A percentile compares a stretch with the other conserved stretches of the same genome.
Conservation (phyloP, 2,329 filamentous ascomycete genomes). For the Beauveria medogensis region DNA sequence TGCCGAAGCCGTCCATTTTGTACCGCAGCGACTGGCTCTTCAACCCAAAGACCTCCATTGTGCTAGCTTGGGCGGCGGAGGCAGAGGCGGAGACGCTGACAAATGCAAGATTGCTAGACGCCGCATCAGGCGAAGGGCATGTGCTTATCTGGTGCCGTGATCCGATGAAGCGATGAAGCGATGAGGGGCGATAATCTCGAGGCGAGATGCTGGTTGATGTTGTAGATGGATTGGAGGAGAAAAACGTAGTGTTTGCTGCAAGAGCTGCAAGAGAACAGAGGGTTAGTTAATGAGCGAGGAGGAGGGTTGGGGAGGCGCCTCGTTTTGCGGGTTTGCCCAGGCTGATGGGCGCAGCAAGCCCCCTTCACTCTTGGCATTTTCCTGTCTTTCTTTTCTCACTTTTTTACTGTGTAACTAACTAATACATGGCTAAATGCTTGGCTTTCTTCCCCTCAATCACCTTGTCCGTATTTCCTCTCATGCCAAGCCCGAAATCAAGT, state of each 20-base stretch:
- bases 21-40: slow-evolving; percentile 11
- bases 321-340: slow-evolving; percentile 9
- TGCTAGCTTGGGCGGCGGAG: slow-evolving; percentile 8
- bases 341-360: slow-evolving; percentile 5
- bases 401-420: background rate
- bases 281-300: background rate
- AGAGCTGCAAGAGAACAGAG: background rate
- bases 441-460: background rate
- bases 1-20: slow-evolving; percentile 7
- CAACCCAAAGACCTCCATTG: slow-evolving; percentile 11
- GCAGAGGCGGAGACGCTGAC: slow-evolving; percentile 9
- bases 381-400: background rate
- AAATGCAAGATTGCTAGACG: slow-evolving; percentile 7
- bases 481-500: slow-evolving; percentile 4
- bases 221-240: background rate
- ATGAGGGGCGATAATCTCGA: background rate
- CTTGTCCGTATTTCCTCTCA: background rate
- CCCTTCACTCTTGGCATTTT: slow-evolving; percentile 7
- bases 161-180: background rate
- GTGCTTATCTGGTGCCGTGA: background rate
- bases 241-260: background rate
- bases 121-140: background rate
- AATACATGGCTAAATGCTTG: background rate
- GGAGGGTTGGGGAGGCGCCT: background rate
- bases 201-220: background rate